Evolutionary conservation across 2,329 filamentous ascomycete species (phyloP), one percentile per base, ranked within the genome.

Genomic region (Raffaelea ambrosiae): DNA sequence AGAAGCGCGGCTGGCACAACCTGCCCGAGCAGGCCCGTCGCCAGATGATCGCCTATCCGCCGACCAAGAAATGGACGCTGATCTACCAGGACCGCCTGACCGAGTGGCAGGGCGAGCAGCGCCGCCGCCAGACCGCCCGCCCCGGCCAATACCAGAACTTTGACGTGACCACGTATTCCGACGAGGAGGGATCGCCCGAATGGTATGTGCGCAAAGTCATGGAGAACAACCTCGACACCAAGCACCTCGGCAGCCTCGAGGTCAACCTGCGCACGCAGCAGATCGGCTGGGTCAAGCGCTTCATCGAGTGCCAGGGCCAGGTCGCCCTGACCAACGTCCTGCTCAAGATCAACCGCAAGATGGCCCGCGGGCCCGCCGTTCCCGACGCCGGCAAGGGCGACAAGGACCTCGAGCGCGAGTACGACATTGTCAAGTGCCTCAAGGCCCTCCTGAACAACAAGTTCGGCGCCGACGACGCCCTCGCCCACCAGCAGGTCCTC

Each of bases 371-470:
- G 5, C 86, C 86, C 2, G 77, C 81, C 3, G 77, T 79, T 21
- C 77, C 81, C 5, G 72, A 77, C 39, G 70, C 72, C 47, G 66
- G 73, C 31, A 79, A 65, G 60, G 70, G 63, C 49, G 88, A 95
- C 58, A 88, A 86, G 63, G 87, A 91, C 60, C 73, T 93, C 44
- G 90, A 96, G 61, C 81, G 86, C 56, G 90, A 95, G 68, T 97
- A 97, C 63, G 93, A 97, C 62, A 95, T 98, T 53, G 81, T 95
- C 62, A 98, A 98, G 69, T 97, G 93, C 69, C 69, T 98, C 50
- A 97, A 97, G 71, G 89, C 90, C 29, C 69, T 97, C 49, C 95
- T 97, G 86, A 98, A 98, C 79, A 98, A 96, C 77, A 96, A 95
- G 64, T 97, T 95, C 64, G 93, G 93, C 52, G 93, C 93, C 52